Conservation (phyloP, 2,329 filamentous ascomycete species). For the Exophiala aquamarina region DNA sequence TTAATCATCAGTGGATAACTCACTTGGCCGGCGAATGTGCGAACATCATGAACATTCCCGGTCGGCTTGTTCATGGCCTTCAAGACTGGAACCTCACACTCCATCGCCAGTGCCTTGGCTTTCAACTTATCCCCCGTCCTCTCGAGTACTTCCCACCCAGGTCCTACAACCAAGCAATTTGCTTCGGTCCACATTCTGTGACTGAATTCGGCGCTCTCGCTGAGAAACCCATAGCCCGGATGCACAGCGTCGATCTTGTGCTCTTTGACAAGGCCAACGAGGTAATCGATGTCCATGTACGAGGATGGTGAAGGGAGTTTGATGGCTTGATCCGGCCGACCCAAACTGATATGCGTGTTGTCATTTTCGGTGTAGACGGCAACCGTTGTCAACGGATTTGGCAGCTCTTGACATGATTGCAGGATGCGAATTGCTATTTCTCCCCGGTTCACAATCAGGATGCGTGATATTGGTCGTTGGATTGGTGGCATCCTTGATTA, state of each 20-base stretch:
- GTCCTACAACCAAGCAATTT: conserved; percentile 52
- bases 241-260: conserved; percentile 54
- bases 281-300: conserved; percentile 53
- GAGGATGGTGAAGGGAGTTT: conserved; percentile 46
- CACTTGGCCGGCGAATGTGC: conserved; percentile 57
- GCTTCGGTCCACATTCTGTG: conserved; percentile 28
- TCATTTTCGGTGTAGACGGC: conserved; percentile 58
- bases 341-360: conserved; percentile 53
- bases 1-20: conserved; percentile 63
- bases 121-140: conserved; percentile 58
- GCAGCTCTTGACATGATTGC: conserved; percentile 55
- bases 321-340: conserved; percentile 48
- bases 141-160: conserved; percentile 57
- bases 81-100: conserved; percentile 54
- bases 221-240: conserved; percentile 64
- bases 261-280: conserved; percentile 44
- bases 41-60: conserved; percentile 42
- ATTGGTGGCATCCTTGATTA: conserved; percentile 20
- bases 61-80: conserved; percentile 50
- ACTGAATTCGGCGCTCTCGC: conserved; percentile 55
- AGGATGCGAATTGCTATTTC: conserved; percentile 63
- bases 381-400: conserved; percentile 50
- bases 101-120: conserved; percentile 52
- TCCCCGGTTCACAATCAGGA: conserved; percentile 58
- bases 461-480: conserved; percentile 44